phyloP scores from a whole-genome alignment of 257 asterid species.

The Salvia rosmarinus region DNA sequence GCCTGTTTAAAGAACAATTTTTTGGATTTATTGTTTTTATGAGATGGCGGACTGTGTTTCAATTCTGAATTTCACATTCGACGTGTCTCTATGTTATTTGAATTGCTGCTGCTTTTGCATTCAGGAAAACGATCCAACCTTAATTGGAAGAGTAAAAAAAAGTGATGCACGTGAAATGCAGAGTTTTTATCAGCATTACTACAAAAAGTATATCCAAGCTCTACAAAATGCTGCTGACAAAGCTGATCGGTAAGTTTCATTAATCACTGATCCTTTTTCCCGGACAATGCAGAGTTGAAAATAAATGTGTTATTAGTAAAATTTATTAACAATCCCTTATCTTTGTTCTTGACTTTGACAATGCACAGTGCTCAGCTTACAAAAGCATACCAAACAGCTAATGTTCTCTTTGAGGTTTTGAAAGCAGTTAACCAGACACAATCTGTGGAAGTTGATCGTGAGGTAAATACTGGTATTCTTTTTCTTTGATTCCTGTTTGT shows the following conservation, averaged over 20 bases:
- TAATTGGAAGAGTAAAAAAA: conserved; percentile 95
- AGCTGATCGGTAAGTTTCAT: conserved; percentile 85
- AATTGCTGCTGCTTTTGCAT: conserved; percentile 29
- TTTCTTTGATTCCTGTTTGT: conserved; percentile 12
- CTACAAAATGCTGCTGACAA: conserved; percentile 97
- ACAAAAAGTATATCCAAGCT: conserved; percentile 97
- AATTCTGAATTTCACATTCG: background rate
- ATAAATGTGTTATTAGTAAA: conserved; percentile 1
- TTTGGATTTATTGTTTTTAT: background rate
- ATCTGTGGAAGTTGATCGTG: no score
- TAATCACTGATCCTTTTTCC: conserved; percentile 3
- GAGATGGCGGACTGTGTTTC: background rate
- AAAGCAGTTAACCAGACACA: no score
- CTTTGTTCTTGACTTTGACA: conserved; percentile 4
- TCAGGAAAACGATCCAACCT: conserved; percentile 98
- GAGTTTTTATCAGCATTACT: conserved; percentile 98
- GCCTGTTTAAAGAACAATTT: background rate
- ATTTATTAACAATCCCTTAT: conserved; percentile 15
- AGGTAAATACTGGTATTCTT: conserved; percentile 29
- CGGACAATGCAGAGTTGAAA: conserved; percentile 1
- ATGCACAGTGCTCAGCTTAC: no score
- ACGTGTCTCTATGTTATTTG: conserved; percentile 13
- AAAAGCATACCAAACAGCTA: no score
- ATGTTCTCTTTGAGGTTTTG: no score
- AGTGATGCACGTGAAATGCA: conserved; percentile 99